phyloP scores from a whole-genome alignment of 257 asterid species.

The Gentiana macrophylla region DNA sequence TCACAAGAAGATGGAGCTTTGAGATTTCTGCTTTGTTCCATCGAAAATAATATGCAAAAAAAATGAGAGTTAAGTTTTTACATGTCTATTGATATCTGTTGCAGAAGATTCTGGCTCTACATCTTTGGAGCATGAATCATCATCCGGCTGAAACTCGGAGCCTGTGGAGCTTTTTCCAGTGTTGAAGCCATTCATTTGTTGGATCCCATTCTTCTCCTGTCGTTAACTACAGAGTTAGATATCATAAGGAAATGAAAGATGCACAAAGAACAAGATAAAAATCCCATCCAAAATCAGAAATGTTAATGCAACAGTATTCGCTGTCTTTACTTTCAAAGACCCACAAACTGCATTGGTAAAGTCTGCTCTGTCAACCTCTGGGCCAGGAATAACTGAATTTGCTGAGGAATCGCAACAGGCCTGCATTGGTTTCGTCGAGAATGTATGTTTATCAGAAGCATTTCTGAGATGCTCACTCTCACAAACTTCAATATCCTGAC shows the following conservation, averaged over 20 bases:
- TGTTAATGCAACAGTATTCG: slow-evolving; percentile 28
- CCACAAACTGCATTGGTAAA: slow-evolving; percentile 15
- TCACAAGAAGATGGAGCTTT: too few relatives aligned
- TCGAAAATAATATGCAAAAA: too few relatives aligned
- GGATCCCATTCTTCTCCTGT: slow-evolving; percentile 56
- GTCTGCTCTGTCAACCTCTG: slow-evolving; percentile 23
- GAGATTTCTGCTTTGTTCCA: too few relatives aligned
- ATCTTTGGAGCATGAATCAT: slow-evolving; percentile 19
- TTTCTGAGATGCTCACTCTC: too few relatives aligned
- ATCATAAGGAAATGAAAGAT: slow-evolving; percentile 53
- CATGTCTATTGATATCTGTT: slow-evolving; percentile 43
- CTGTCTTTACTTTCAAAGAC: slow-evolving; percentile 25
- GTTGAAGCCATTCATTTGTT: slow-evolving; percentile 16
- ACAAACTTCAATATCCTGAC: too few relatives aligned
- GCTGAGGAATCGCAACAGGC: slow-evolving; percentile 21
- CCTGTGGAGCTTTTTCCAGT: slow-evolving; percentile 26
- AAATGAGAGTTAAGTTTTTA: slow-evolving; percentile 15
- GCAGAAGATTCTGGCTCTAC: slow-evolving; percentile 20
- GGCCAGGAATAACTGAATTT: slow-evolving; percentile 19
- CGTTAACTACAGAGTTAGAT: slow-evolving; percentile 66
- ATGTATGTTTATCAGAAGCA: slow-evolving; percentile 18
- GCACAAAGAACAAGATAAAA: slow-evolving; percentile 18
- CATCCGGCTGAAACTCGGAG: slow-evolving; percentile 18
- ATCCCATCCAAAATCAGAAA: slow-evolving; percentile 11
- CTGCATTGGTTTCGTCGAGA: slow-evolving; percentile 25